Base-by-base conservation (phyloP, 164 flowering plant genomes). In the Tinospora cordifolia region DNA sequence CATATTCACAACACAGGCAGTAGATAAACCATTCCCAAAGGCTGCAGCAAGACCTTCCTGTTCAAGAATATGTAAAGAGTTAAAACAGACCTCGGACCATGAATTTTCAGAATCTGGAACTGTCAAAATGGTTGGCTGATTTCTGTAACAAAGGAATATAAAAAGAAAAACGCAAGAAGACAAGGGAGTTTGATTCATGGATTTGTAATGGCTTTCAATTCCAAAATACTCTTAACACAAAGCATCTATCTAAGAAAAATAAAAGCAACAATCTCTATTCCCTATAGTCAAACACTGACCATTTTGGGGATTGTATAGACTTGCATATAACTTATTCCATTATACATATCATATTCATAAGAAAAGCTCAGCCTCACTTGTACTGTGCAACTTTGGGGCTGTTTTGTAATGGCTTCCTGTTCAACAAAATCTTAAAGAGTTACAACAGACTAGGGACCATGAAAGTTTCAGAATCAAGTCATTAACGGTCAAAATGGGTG, bases 1-100 rank as follows among this genome's bases (percentile, higher is more conserved):
- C 62, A 94, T 78, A 71, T 87, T 95, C 63, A 92, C 98, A 75
- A 92, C 83, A 79, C 99, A 95, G 75, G 98, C 98, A 25, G 99
- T 92, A 62, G 96, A 89, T 72, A 95, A 78, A 10, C 99, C 99
- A 87, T 92, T 92, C 59, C 99, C 99, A 80, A 95, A 95, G 65
- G 81, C 91, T 64, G 98, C 93, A 62, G 99, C 98, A 76, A 95
- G 89, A 68, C 88, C 91, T 87, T 95, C 99, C 99, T 94, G 87
- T 2, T 11, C 54, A 71, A 67, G 24, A 41, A 59, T 68, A 15
- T 30, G 36, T n/a, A n/a, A n/a, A n/a, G n/a, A n/a, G n/a, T 21
- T 57, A 63, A 60, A 17, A 6, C 46, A 25, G 71, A 70, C 19
- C 17, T 22, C 21, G 4, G 4, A 30, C 36, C 36, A 44, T 34